Conservation (phyloP, 768 basidiomycete genomes). For the Tricholoma furcatifolium region DNA sequence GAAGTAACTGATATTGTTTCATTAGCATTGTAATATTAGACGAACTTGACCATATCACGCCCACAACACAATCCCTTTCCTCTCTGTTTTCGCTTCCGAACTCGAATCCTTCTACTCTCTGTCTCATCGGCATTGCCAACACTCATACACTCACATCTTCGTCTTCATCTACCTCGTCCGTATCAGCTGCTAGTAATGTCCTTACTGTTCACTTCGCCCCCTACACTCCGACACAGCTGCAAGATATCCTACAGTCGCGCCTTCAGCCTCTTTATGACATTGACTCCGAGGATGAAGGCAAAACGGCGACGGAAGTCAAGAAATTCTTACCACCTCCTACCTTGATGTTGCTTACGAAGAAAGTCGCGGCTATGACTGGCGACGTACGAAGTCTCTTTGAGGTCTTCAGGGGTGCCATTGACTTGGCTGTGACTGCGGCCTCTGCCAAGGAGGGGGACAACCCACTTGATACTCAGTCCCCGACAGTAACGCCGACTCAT, state of each 20-base stretch:
- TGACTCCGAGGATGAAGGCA: constrained; percentile 26
- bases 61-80: constrained; percentile 54
- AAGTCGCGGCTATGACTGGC: constrained; percentile 78
- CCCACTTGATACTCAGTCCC: constrained; percentile 31
- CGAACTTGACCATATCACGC: constrained; percentile 81
- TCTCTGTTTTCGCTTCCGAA: constrained; percentile 70
- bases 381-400: constrained; percentile 82
- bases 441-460: constrained; percentile 28
- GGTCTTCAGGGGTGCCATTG: constrained; percentile 78
- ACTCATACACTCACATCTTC: constrained; percentile 79
- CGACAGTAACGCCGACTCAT: constrained; percentile 62
- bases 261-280: constrained; percentile 49
- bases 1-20: constrained; percentile 15
- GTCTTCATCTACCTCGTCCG: constrained; percentile 31
- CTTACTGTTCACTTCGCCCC: constrained; percentile 79
- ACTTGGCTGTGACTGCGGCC: constrained; percentile 48
- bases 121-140: constrained; percentile 85
- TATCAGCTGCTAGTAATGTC: constrained; percentile 39
- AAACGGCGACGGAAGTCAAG: constrained; percentile 30
- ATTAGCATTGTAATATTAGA: constrained; percentile 76
- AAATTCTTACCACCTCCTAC: constrained; percentile 65
- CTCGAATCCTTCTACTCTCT: constrained; percentile 48
- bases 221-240: constrained; percentile 71
- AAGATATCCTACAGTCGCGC: constrained; percentile 65
- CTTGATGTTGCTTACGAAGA: constrained; percentile 72